phyloP scores from a whole-genome alignment of 2,329 filamentous ascomycete species.

The Diaporthe humulicola region DNA sequence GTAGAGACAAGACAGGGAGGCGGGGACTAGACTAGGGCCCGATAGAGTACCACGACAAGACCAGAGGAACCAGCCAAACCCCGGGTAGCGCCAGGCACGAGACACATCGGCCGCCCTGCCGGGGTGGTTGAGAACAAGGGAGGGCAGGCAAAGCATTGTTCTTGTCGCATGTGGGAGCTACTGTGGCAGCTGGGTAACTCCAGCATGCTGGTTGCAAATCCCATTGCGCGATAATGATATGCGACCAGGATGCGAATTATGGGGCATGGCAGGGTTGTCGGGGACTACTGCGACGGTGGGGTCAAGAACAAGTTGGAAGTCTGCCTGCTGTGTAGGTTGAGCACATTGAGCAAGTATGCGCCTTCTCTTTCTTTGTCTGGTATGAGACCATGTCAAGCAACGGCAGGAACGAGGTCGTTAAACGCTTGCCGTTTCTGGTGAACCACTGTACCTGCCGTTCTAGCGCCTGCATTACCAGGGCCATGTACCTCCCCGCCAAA shows the following conservation, averaged over 20 bases:
- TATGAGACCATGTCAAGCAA: background rate
- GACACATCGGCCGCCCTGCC: background rate
- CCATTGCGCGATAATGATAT: constrained; percentile 25
- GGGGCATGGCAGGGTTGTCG: background rate
- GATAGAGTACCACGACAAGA: background rate
- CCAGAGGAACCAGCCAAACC: background rate
- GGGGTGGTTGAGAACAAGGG: background rate
- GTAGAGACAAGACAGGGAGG: background rate
- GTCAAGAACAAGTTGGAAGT: too few species aligned
- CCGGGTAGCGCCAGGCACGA: constrained; percentile 10
- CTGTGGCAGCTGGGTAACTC: background rate
- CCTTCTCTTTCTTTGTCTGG: background rate
- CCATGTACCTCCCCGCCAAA: background rate
- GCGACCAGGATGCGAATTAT: constrained; percentile 18
- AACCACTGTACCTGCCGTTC: constrained; percentile 25
- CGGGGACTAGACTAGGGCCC: background rate
- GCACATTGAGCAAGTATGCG: constrained; percentile 2
- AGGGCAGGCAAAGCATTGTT: constrained; percentile 13
- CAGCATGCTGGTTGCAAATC: constrained; percentile 19
- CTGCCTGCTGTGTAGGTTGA: background rate
- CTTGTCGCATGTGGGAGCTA: constrained; percentile 26
- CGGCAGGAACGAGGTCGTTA: constrained; percentile 12
- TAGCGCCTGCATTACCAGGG: background rate
- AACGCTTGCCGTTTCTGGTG: constrained; percentile 40
- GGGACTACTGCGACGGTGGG: background rate